Percentiles rank a stretch among this genome's conserved stretches.
Evolutionary conservation across 768 basidiomycete genomes (phyloP).

Genomic region (Russula ochroleuca): DNA sequence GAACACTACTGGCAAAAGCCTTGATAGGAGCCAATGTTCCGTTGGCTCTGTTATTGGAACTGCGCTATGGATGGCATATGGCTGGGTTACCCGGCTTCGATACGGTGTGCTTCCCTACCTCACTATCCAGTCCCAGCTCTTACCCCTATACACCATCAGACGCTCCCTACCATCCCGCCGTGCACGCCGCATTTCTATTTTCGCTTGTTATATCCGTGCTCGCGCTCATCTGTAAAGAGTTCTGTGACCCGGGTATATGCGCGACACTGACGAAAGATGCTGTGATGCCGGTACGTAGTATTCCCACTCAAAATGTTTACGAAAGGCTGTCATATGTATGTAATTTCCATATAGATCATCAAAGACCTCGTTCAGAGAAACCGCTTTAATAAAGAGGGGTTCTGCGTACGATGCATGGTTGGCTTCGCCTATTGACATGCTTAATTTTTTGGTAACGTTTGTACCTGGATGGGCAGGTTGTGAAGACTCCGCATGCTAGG

Average conservation of each 20-base stretch:
- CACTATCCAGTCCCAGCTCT: not conserved
- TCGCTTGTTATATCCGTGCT: not conserved
- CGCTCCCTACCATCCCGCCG: not conserved
- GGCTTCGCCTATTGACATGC: not conserved
- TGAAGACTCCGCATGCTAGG: not conserved
- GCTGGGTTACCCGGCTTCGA: constrained; percentile 14
- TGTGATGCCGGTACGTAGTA: constrained; percentile 2
- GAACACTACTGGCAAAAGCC: not conserved
- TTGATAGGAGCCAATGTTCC: not conserved
- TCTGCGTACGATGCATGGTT: constrained; percentile 13
- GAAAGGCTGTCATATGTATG: not conserved
- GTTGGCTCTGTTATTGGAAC: not conserved
- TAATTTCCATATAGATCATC: not conserved
- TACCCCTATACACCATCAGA: not conserved
- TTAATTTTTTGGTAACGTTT: too few relatives aligned
- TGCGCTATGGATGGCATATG: constrained; percentile 3
- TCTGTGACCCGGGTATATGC: constrained; percentile 12
- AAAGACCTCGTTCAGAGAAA: constrained; percentile 1
- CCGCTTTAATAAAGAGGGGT: not conserved
- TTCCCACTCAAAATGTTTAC: not conserved
- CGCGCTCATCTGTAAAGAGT: not conserved
- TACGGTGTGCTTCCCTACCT: not conserved
- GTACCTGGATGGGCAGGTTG: not conserved
- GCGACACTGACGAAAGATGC: not conserved
- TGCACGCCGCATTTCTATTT: not conserved